Base-by-base conservation (phyloP, 805 yeast genomes). In the Metschnikowia corniflorae region DNA sequence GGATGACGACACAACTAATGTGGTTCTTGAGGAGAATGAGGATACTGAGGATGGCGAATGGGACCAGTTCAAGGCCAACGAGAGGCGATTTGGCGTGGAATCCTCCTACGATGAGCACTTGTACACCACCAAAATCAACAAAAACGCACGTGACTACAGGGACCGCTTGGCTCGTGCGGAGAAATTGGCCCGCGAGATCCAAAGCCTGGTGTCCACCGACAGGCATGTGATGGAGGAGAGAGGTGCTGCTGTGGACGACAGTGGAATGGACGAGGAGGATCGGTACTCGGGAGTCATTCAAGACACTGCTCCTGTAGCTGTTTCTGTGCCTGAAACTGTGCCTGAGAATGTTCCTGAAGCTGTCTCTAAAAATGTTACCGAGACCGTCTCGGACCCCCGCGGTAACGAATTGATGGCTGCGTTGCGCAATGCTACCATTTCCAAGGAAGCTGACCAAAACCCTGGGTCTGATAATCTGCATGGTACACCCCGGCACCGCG, bases 61-160 rank as follows among this genome's bases (percentile, higher is more conserved):
- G 97, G 96, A 93, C 63, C 98, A 93, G 65, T 93, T 93, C 62
- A 83, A 85, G 36, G 91, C 78, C n/a, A 93, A 93, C 60, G 83
- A 86, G 57, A 74, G 78, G 40, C 82, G 85, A 61, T 93, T 93
- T 59, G 97, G 97, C 25, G 82, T 93, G 32, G 81, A 77, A 46
- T 81, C 96, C 0, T 75, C 86, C 22, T 84, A 74, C 58, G 91
- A 89, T 57, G 97, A 91, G 61, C 79, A 80, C 57, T 66, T 83
- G 43, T 91, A 91, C 62, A 91, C 97, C 16, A 88, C 96, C 0
- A 77, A 76, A 44, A 63, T 83, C 55, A 58, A 88, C 53, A 82
- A 70, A 36, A 58, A 71, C 29, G 84, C 82, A 43, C 93, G 95
- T 10, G 86, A 85, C 48, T 93, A 77, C 59, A 61, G 70, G 31